Base-by-base conservation (phyloP, 1,284 basidiomycete species). In the Naganishia liquefaciens region DNA sequence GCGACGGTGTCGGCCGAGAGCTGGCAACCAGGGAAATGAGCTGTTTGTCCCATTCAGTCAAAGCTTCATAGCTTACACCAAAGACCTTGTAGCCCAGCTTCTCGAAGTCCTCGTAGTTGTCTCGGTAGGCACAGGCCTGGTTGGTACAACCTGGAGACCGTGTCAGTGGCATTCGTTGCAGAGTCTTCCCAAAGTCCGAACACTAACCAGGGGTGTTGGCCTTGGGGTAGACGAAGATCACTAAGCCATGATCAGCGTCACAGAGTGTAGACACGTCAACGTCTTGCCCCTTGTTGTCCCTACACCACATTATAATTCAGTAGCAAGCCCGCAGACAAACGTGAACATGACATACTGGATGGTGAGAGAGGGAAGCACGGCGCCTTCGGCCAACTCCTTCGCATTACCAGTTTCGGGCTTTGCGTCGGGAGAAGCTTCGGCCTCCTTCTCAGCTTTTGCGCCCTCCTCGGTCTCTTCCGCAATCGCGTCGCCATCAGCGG, bases 41-140 rank as follows among this genome's bases (percentile, higher is more conserved):
- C 33, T 37, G 9, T 3, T 37, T 37, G 33, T 37, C 33, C 9
- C 9, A 13, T 4, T n/a, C n/a, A n/a, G 33, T 7, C 6, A 9
- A 37, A 7, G 33, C 33, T 9, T 37, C 4, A 2, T 37, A 10
- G 68, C 82, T 64, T 64, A 87, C 91, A 84, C 93, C 93, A 76
- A 90, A 93, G 46, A 96, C 87, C 47, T 83, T 83, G 79, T 87
- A 96, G 52, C 86, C 83, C 62, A 84, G 74, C 5, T 83, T 80
- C 2, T 83, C 81, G 75, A 94, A 93, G 69, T 90, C 87, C 9
- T 85, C 82, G 76, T 89, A 89, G 51, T 81, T 81, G 76, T 96
- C 93, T 40, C 93, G 85, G 82, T 88, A 94, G 4, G 87, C 89
- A 75, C 92, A 94, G 0, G 92, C 92, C 77, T 95, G 92, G 42